These are phyloP conservation scores for Globisporangium yorkense DNA, from an alignment of 352 stramenopile species.

Conservation along the genomic window DNA sequence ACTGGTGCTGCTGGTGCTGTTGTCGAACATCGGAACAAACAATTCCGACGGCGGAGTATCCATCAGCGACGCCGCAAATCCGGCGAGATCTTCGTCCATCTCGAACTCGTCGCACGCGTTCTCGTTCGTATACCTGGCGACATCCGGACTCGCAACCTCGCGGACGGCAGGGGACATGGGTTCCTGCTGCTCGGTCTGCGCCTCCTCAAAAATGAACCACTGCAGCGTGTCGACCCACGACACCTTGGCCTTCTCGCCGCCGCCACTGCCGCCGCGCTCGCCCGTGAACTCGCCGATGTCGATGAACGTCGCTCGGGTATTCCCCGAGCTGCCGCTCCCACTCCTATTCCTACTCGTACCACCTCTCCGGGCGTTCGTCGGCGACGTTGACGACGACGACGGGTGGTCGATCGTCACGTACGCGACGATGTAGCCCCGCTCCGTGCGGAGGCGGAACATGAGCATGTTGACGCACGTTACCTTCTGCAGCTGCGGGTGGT, in stretches of 20 bases:
- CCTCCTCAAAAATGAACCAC: conserved; percentile 29
- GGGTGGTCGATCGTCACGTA: conserved; percentile 39
- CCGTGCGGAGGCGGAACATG: conserved; percentile 36
- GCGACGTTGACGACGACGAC: conserved; percentile 16
- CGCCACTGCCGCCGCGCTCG: conserved; percentile 2
- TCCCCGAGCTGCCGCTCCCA: not conserved
- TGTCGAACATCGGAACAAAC: not conserved
- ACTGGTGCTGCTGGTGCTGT: not conserved
- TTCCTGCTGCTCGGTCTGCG: too few relatives aligned
- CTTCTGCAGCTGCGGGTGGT: conserved; percentile 39
- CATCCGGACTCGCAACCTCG: not conserved
- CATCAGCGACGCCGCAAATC: conserved; percentile 15
- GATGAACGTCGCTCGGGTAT: conserved; percentile 4
- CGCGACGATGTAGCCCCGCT: conserved; percentile 36
- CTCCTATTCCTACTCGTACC: not conserved
- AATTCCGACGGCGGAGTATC: conserved; percentile 8
- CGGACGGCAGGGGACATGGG: not conserved
- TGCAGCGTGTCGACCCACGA: conserved; percentile 39
- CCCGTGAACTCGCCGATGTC: conserved; percentile 30
- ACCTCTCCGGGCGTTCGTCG: not conserved
- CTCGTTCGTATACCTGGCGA: conserved; percentile 2
- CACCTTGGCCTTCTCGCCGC: conserved; percentile 23
- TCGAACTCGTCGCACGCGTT: conserved; percentile 7
- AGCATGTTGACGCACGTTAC: conserved; percentile 50
- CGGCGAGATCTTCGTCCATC: conserved; percentile 33